phyloP scores from a whole-genome alignment of 345 rosid genomes.

The Corchorus capsularis region DNA sequence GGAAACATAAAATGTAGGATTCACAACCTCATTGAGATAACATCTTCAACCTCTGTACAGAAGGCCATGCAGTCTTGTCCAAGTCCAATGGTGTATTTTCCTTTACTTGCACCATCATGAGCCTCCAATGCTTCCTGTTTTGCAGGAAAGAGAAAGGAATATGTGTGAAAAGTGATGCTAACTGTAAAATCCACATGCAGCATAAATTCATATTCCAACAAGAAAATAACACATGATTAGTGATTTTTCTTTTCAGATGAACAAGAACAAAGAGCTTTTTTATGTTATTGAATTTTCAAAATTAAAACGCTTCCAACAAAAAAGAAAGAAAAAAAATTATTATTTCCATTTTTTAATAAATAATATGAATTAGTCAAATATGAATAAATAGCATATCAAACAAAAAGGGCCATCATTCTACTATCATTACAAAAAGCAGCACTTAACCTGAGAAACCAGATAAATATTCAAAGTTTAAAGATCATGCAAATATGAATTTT shows the following conservation, averaged over 20 bases:
- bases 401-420: conserved; percentile 10
- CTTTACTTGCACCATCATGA: conserved; percentile 97
- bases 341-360: background rate
- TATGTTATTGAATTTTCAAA: background rate
- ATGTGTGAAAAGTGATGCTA: background rate
- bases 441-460: background rate
- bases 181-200: background rate
- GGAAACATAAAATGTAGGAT: background rate
- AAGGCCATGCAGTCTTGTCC: conserved; percentile 99
- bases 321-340: too few relatives aligned
- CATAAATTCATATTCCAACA: background rate
- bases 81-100: conserved; percentile 97
- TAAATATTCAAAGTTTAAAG: background rate
- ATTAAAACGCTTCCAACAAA: background rate
- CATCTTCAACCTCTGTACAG: conserved; percentile 99
- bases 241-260: background rate
- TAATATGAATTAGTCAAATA: background rate
- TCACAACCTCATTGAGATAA: conserved; percentile 91
- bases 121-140: conserved; percentile 84
- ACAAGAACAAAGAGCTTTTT: conserved; percentile 9
- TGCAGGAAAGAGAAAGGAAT: background rate
- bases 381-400: background rate
- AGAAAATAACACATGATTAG: background rate
- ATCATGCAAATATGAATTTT: background rate
- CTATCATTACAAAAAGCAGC: background rate